Conservation (phyloP, 2,329 filamentous ascomycete species). For the Fusarium decemcellulare region DNA sequence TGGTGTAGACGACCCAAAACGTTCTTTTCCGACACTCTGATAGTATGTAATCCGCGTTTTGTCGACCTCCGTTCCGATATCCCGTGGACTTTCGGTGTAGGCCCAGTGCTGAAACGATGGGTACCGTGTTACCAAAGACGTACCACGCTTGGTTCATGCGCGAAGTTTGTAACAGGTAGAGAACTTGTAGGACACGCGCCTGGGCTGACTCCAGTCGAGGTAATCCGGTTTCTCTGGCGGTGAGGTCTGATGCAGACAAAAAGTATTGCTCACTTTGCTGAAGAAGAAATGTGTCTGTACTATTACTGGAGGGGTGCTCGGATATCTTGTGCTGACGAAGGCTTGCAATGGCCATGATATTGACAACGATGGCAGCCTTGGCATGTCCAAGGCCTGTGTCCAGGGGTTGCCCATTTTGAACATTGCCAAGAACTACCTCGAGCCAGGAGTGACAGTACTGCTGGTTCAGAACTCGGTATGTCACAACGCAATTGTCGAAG, state of each 20-base stretch:
- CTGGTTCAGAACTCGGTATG: constrained; percentile 70
- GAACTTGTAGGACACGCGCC: constrained; percentile 37
- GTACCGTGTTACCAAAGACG: constrained; percentile 39
- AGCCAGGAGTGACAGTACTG: constrained; percentile 65
- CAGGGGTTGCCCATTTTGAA: constrained; percentile 53
- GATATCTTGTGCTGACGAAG: constrained; percentile 59
- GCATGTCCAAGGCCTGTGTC: constrained; percentile 58
- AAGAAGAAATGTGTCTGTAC: constrained; percentile 15
- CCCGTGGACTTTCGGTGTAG: constrained; percentile 34
- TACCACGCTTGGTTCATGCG: constrained; percentile 47
- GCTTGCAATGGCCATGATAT: constrained; percentile 63
- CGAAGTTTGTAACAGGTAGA: constrained; percentile 41
- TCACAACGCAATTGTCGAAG: constrained; percentile 72
- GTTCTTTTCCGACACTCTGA: constrained; percentile 67
- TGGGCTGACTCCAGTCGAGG: constrained; percentile 45
- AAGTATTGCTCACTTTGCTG: constrained; percentile 46
- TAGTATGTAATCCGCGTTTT: constrained; percentile 55
- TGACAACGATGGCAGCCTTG: constrained; percentile 62
- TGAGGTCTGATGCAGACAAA: constrained; percentile 36
- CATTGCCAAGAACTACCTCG: constrained; percentile 54
- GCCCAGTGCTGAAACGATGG: constrained; percentile 38
- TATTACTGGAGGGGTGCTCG: background rate
- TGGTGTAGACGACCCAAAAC: constrained; percentile 73
- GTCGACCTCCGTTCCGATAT: constrained; percentile 9
- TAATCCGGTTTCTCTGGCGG: constrained; percentile 43